phyloP scores from a whole-genome alignment of 768 basidiomycete species.

The Trametes gibbosa region DNA sequence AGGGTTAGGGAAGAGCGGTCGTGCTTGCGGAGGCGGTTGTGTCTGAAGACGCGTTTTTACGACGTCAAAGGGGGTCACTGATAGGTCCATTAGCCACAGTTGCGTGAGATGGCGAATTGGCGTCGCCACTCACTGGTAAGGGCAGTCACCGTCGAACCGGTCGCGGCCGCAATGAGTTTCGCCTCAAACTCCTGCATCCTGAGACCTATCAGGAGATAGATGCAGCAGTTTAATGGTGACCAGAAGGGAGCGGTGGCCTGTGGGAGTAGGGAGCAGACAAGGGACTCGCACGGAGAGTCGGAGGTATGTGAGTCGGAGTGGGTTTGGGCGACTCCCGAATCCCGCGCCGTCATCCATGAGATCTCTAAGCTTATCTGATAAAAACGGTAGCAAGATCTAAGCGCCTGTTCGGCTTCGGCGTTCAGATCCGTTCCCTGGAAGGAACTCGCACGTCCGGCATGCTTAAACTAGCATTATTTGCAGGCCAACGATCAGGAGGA shows the following conservation, averaged over 20 bases:
- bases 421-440: not conserved
- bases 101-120: not conserved
- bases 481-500: not conserved
- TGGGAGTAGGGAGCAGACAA: not conserved
- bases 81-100: not conserved
- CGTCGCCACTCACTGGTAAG: constrained; percentile 61
- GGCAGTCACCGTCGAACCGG: constrained; percentile 78
- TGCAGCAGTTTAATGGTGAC: not conserved
- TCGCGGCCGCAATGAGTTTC: constrained; percentile 76
- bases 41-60: constrained; percentile 97
- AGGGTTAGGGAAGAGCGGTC: constrained; percentile 50
- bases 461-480: not conserved
- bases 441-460: not conserved
- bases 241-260: not conserved
- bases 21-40: constrained; percentile 49
- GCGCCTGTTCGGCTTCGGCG: not conserved
- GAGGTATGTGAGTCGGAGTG: constrained; percentile 2
- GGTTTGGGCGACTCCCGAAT: constrained; percentile 8
- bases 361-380: constrained; percentile 15
- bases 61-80: constrained; percentile 99
- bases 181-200: constrained; percentile 73
- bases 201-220: not conserved
- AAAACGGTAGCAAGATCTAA: constrained; percentile 6
- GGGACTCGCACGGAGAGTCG: constrained; percentile 7
- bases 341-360: constrained; percentile 9